Evolutionary conservation across 2,329 filamentous ascomycete genomes (phyloP).

Genomic region (Aspergillaceae sp.): DNA sequence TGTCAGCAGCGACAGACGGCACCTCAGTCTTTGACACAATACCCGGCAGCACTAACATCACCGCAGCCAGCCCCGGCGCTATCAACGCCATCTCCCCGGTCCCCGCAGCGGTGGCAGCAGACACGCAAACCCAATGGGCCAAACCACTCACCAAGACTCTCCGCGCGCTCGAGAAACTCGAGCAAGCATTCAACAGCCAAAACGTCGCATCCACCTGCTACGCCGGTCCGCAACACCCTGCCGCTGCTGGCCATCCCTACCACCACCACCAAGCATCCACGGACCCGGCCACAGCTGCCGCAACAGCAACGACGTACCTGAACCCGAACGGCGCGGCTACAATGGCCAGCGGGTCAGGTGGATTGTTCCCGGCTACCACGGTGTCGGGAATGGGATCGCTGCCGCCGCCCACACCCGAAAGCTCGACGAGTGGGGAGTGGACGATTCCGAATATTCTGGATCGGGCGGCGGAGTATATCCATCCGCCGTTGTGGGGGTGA

Average conservation of each 20-base stretch:
- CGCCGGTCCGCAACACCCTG: too few relatives aligned
- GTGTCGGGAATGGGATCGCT: constrained; percentile 22
- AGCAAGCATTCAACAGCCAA: constrained; percentile 29
- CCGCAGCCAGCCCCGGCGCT: constrained; percentile 16
- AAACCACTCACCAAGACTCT: constrained; percentile 40
- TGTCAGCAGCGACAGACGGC: neutral
- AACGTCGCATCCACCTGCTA: constrained; percentile 2
- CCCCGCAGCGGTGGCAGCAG: constrained; percentile 19
- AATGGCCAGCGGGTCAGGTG: neutral
- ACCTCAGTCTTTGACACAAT: constrained; percentile 15
- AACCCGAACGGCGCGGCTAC: constrained; percentile 8
- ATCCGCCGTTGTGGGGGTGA: constrained; percentile 38
- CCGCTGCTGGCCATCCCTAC: too few relatives aligned
- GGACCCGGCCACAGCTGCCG: constrained; percentile 5
- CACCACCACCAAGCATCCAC: too few relatives aligned
- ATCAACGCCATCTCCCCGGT: constrained; percentile 20
- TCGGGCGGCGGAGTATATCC: constrained; percentile 41
- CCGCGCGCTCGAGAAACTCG: constrained; percentile 38
- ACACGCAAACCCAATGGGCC: constrained; percentile 38
- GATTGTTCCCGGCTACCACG: neutral
- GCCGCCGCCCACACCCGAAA: constrained; percentile 40
- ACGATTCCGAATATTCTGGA: constrained; percentile 38
- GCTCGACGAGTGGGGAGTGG: constrained; percentile 40
- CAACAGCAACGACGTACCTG: constrained; percentile 14
- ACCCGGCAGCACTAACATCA: constrained; percentile 22